Base-by-base conservation (phyloP, 2,329 filamentous ascomycete species). In the Xylariaceae sp. region DNA sequence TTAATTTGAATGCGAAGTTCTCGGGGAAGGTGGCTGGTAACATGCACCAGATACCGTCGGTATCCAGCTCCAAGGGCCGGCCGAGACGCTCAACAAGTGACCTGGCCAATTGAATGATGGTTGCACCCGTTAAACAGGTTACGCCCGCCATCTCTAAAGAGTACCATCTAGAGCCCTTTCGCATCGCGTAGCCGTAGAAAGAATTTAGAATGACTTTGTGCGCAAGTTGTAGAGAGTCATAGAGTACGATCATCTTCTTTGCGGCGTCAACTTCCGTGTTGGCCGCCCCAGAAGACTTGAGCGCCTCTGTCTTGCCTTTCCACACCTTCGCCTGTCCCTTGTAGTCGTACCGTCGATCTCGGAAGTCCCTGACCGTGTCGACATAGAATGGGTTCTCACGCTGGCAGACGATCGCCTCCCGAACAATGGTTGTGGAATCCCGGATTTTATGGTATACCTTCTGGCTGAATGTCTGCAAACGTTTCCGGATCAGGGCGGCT, bases 381-480 rank as follows among this genome's bases (percentile, higher is more conserved):
- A 99, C 93, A 69, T 99, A 99, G 73, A 99, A 99, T 0, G 95
- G 95, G 59, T 99, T 99, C 71, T 99, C 95, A 61, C 95, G 85
- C 71, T 99, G 95, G 69, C 95, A 99, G 67, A 99, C 98, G 70
- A 99, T 97, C 10, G 96, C 95, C 73, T 99, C 95, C 51, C 93
- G 87, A 60, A 95, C 89, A 56, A 96, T 95, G 0, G 91, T 98
- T 48, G 89, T 96, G 12, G 90, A 89, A 60, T 98, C 95, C 73
- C 96, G 93, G 57, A 99, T 98, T 74, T 98, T 99, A 81, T 99
- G 95, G 71, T 99, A 99, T 61, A 99, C 96, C 76, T 99, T 99
- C 73, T 98, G 96, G 69, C 91, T 96, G 77, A 96, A 99, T 32
- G 92, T 83, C 62, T 93, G 91, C 46, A 99, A 78, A 32, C 95